Base-by-base conservation (phyloP, 2,329 filamentous ascomycete genomes). In the Ceratocystis albifundus region DNA sequence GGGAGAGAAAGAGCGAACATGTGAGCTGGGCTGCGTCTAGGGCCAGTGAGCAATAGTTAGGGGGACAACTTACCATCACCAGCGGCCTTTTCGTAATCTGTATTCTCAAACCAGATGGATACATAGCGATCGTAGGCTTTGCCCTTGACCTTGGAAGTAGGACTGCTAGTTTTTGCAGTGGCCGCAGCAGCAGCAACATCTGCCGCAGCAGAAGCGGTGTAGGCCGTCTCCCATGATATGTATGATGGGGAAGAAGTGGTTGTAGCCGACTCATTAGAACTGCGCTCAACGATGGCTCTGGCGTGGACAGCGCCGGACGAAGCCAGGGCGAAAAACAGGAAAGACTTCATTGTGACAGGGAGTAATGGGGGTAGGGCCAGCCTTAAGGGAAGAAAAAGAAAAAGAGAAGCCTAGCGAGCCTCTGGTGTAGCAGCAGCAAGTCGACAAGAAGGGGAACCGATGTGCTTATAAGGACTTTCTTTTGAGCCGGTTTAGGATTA, bases 31-130 rank as follows among this genome's bases (percentile, higher is more conserved):
- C 8, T 20, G 25, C 5, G 10, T n/a, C 15, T 55, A 28, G 50
- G 17, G 3, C 20, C 0, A n/a, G 22, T 20, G 4, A 25, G 44
- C 36, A 12, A 10, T 41, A 12, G 10, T 10, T 12, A 41, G n/a
- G 17, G 17, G 25, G 28, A 36, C 15, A 12, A 30, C 81, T 72
- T 72, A 83, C 81, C 80, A 73, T 91, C 87, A 17, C 79, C 81
- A 46, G 78, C 77, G 1, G 88, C 84, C 71, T 85, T 82, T 64
- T 83, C 80, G 70, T 82, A 91, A 74, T 86, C 80, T 62, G 85
- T 88, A 73, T 92, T 92, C 77, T 92, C 89, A 61, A 90, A 80
- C 85, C 87, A 92, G 74, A 92, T 84, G 67, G 85, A 82, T 66
- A 84, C 84, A 69, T 89, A 82, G 17, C 88, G 84, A 72, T 90